phyloP scores from a whole-genome alignment of 1,284 basidiomycete species.

The Inonotus hispidus region DNA sequence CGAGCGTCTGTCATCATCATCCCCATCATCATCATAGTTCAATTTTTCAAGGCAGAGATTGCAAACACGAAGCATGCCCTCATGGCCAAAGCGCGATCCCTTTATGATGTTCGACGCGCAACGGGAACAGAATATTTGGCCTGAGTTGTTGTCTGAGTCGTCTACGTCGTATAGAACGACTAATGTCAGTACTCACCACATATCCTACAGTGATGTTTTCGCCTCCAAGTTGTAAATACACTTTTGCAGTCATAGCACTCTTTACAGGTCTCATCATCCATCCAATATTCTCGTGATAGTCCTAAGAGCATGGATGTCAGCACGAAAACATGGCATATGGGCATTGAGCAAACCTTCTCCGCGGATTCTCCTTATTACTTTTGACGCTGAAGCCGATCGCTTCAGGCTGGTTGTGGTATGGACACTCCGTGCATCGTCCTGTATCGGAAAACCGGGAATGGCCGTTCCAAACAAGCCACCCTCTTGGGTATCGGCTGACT shows the following conservation, averaged over 20 bases:
- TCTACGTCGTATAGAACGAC: constrained; percentile 15
- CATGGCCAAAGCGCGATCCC: constrained; percentile 88
- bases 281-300: constrained; percentile 88
- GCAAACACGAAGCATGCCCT: constrained; percentile 90
- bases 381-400: constrained; percentile 77
- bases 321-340: neutral
- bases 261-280: constrained; percentile 94
- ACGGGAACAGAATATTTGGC: constrained; percentile 86
- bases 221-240: constrained; percentile 85
- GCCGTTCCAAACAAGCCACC: constrained; percentile 58
- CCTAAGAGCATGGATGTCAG: constrained; percentile 39
- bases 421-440: constrained; percentile 76
- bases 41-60: constrained; percentile 92
- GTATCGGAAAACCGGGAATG: constrained; percentile 81
- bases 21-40: constrained; percentile 64
- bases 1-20: constrained; percentile 78
- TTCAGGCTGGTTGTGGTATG: constrained; percentile 66
- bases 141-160: constrained; percentile 34
- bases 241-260: constrained; percentile 95
- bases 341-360: constrained; percentile 61
- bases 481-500: constrained; percentile 51
- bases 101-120: constrained; percentile 98
- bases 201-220: constrained; percentile 94
- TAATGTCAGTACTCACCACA: constrained; percentile 54
- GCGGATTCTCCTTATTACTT: constrained; percentile 81